phyloP scores from a whole-genome alignment of 2,329 filamentous ascomycete genomes.

The Esteya vermicola region DNA sequence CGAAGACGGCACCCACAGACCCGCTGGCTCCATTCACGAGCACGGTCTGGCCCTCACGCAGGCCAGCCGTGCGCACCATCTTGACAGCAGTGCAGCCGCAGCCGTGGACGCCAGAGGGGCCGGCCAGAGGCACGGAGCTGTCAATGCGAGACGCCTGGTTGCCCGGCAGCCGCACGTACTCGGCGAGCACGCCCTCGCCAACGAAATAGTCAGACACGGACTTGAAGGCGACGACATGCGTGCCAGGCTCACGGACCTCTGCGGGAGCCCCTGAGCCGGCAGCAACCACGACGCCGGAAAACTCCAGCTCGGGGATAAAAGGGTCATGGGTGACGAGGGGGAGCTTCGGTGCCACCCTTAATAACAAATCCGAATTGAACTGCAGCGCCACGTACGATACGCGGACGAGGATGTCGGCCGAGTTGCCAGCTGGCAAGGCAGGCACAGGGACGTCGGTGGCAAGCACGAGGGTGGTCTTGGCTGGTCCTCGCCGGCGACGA shows the following conservation, averaged over 20 bases:
- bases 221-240: conserved; percentile 15
- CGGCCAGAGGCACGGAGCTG: conserved; percentile 1
- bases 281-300: conserved; percentile 17
- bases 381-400: conserved; percentile 20
- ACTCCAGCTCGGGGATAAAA: conserved; percentile 18
- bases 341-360: conserved; percentile 12
- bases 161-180: conserved; percentile 18
- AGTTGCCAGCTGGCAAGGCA: not conserved
- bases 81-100: conserved; percentile 17
- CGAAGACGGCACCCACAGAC: conserved; percentile 28
- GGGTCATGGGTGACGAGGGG: conserved; percentile 1
- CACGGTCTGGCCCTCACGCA: conserved; percentile 21
- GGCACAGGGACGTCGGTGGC: not conserved
- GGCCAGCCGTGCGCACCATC: conserved; percentile 13
- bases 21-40: conserved; percentile 35
- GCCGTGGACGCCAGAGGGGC: conserved; percentile 16
- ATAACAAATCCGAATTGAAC: conserved; percentile 14
- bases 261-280: conserved; percentile 11
- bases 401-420: conserved; percentile 15
- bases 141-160: conserved; percentile 12
- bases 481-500: conserved; percentile 1
- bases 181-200: conserved; percentile 18
- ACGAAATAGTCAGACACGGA: conserved; percentile 9
- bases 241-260: conserved; percentile 10
- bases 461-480: conserved; percentile 1